Evolutionary conservation across 768 basidiomycete genomes (phyloP).

Genomic region (Wakefieldia striispora): DNA sequence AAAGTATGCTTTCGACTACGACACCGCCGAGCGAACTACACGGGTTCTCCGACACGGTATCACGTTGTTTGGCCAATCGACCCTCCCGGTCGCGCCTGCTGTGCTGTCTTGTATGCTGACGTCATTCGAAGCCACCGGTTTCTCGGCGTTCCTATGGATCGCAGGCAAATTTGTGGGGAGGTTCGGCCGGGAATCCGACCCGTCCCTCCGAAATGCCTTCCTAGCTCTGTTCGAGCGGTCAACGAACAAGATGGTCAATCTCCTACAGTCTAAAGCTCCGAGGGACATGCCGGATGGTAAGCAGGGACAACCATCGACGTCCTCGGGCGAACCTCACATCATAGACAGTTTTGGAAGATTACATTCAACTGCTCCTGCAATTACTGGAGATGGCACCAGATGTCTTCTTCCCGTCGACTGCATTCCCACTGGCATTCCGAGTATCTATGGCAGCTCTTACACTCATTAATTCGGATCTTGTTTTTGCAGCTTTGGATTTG

Average conservation of each 20-base stretch:
- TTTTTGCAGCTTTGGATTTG: conserved; percentile 80
- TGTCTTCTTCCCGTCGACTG: conserved; percentile 73
- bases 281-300: conserved; percentile 85
- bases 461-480: conserved; percentile 77
- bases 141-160: conserved; percentile 92
- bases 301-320: conserved; percentile 26
- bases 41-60: conserved; percentile 83
- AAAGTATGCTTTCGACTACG: conserved; percentile 74
- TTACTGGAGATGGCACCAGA: conserved; percentile 68
- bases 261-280: conserved; percentile 68
- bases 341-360: conserved; percentile 86
- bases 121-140: conserved; percentile 77
- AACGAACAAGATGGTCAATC: conserved; percentile 63
- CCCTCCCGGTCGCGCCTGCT: conserved; percentile 65
- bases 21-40: conserved; percentile 79
- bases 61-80: conserved; percentile 70
- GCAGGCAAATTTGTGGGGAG: conserved; percentile 79
- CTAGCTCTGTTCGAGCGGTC: conserved; percentile 69
- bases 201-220: conserved; percentile 54
- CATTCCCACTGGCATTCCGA: conserved; percentile 76
- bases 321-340: conserved; percentile 2
- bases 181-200: conserved; percentile 68
- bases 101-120: conserved; percentile 73
- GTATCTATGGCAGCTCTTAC: conserved; percentile 76
- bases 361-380: conserved; percentile 74